phyloP scores from a whole-genome alignment of 768 basidiomycete genomes.

The Pilatotrama ljubarskyi region DNA sequence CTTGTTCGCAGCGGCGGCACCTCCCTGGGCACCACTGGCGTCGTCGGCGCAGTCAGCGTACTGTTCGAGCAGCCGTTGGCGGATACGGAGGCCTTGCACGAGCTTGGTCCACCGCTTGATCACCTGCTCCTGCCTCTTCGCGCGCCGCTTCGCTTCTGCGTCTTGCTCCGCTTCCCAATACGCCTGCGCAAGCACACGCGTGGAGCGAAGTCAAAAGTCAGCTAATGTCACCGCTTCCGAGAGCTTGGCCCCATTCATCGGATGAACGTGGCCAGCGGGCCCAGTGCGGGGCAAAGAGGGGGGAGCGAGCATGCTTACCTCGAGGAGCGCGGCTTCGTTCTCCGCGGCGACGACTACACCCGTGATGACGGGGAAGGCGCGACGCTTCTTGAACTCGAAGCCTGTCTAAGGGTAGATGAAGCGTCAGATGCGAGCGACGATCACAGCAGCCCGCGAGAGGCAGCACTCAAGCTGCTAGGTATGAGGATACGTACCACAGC shows the following conservation, averaged over 20 bases:
- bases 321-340: slow-evolving; percentile 69
- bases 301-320: slow-evolving; percentile 48
- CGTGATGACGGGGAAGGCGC: slow-evolving; percentile 80
- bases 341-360: slow-evolving; percentile 88
- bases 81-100: slow-evolving; percentile 84
- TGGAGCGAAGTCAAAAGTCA: background rate
- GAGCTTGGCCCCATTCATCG: background rate
- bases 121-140: slow-evolving; percentile 75
- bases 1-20: background rate
- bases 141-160: slow-evolving; percentile 72
- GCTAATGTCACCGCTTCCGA: background rate
- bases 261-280: background rate
- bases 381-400: slow-evolving; percentile 94
- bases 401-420: slow-evolving; percentile 61
- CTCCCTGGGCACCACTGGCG: background rate
- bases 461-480: slow-evolving; percentile 22
- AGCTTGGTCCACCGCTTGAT: slow-evolving; percentile 88
- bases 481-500: slow-evolving; percentile 73
- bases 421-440: slow-evolving; percentile 15
- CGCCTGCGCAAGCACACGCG: slow-evolving; percentile 50
- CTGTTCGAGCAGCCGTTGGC: slow-evolving; percentile 78
- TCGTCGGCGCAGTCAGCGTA: slow-evolving; percentile 45
- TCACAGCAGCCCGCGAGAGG: slow-evolving; percentile 6
- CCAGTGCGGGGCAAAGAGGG: background rate
- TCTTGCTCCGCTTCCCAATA: slow-evolving; percentile 81